Evolutionary conservation across 2,329 filamentous ascomycete genomes (phyloP).

Genomic region (Aureobasidium vineae): DNA sequence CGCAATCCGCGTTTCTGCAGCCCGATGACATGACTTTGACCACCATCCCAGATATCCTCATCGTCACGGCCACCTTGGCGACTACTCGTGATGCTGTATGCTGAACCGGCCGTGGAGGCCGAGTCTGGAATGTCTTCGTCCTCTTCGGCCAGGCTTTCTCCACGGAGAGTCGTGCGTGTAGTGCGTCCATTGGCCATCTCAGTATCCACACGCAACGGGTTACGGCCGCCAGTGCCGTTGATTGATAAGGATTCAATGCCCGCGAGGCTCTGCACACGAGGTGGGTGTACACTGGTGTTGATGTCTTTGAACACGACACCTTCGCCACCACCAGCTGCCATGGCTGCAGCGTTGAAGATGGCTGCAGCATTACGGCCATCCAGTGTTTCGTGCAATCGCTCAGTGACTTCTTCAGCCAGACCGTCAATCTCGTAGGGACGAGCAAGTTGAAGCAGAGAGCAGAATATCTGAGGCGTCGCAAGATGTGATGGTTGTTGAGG

Average conservation of each 20-base stretch:
- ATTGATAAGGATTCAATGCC: conserved; percentile 29
- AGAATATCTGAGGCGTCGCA: conserved; percentile 92
- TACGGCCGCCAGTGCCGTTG: conserved; percentile 36
- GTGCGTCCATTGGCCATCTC: conserved; percentile 45
- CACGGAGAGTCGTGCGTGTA: conserved; percentile 39
- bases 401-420: conserved; percentile 85
- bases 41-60: conserved; percentile 72
- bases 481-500: conserved; percentile 72
- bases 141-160: conserved; percentile 38
- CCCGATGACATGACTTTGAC: conserved; percentile 87
- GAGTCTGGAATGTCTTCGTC: conserved; percentile 38
- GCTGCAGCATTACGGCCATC: conserved; percentile 94
- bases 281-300: conserved; percentile 41
- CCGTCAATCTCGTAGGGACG: conserved; percentile 93
- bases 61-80: conserved; percentile 45
- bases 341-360: conserved; percentile 96
- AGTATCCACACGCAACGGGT: conserved; percentile 52
- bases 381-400: conserved; percentile 81
- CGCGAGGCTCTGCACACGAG: conserved; percentile 51
- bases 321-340: conserved; percentile 91
- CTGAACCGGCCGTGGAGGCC: conserved; percentile 38
- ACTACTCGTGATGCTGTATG: conserved; percentile 36
- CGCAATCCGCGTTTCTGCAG: conserved; percentile 89
- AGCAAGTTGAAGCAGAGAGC: conserved; percentile 88
- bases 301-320: conserved; percentile 64